phyloP scores from a whole-genome alignment of 2,329 filamentous ascomycete genomes.

The Epicoccum nigrum region DNA sequence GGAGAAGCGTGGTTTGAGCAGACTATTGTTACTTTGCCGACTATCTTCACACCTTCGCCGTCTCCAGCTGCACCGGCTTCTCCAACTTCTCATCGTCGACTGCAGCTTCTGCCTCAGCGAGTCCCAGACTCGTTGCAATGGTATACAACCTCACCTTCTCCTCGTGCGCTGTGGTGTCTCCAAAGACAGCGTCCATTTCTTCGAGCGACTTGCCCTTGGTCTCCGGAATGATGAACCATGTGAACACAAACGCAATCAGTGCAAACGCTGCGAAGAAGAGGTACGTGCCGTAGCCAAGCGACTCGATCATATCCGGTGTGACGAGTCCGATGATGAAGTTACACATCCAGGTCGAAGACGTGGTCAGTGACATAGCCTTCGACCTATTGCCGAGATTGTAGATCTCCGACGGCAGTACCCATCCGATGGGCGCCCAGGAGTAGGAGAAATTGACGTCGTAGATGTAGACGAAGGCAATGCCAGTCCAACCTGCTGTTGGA shows the following conservation, averaged over 20 bases:
- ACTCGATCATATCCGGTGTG: slow-evolving; percentile 77
- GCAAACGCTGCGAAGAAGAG: slow-evolving; percentile 60
- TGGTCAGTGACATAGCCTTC: slow-evolving; percentile 72
- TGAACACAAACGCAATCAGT: slow-evolving; percentile 52
- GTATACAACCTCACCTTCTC: slow-evolving; percentile 29
- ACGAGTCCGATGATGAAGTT: slow-evolving; percentile 66
- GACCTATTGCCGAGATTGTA: slow-evolving; percentile 72
- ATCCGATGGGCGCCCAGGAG: slow-evolving; percentile 74
- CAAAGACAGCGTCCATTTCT: slow-evolving; percentile 84
- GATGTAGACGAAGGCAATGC: slow-evolving; percentile 67
- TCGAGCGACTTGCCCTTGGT: slow-evolving; percentile 82
- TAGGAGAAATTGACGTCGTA: slow-evolving; percentile 62
- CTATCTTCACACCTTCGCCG: neutral
- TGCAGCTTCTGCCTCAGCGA: slow-evolving; percentile 22
- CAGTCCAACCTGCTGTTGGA: slow-evolving; percentile 70
- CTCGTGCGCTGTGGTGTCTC: slow-evolving; percentile 73
- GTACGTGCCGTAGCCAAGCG: slow-evolving; percentile 55
- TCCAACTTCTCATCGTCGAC: slow-evolving; percentile 21
- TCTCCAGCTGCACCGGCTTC: slow-evolving; percentile 13
- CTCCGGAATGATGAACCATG: slow-evolving; percentile 65
- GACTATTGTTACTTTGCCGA: neutral
- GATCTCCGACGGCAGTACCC: slow-evolving; percentile 76
- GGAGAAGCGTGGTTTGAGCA: too few relatives aligned
- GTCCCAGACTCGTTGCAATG: slow-evolving; percentile 29
- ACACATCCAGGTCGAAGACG: slow-evolving; percentile 83